Conservation (phyloP, 2,329 filamentous ascomycete genomes). For the Cladosporium sp. region DNA sequence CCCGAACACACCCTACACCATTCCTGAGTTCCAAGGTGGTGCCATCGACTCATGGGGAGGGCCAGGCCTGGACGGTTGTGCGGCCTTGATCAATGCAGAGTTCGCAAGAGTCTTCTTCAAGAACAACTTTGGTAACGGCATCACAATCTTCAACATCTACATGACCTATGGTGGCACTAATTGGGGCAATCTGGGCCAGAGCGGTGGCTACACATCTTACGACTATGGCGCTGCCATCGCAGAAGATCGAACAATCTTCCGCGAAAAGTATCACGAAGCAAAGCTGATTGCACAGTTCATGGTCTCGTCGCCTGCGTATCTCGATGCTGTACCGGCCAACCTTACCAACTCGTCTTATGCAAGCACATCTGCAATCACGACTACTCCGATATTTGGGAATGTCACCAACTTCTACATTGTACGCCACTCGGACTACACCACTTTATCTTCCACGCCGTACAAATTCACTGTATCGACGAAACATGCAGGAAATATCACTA, state of each 20-base stretch:
- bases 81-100: constrained; percentile 62
- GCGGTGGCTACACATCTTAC: constrained; percentile 56
- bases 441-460: constrained; percentile 56
- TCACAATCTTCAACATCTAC: constrained; percentile 64
- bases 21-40: constrained; percentile 51
- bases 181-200: constrained; percentile 62
- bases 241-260: constrained; percentile 63
- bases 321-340: constrained; percentile 55
- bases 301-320: constrained; percentile 66
- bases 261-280: constrained; percentile 75
- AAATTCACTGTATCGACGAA: constrained; percentile 60
- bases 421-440: constrained; percentile 59
- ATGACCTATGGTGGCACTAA: constrained; percentile 67
- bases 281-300: constrained; percentile 74
- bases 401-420: constrained; percentile 60
- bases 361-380: constrained; percentile 48
- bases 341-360: constrained; percentile 50
- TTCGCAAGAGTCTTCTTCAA: constrained; percentile 81
- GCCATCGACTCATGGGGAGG: constrained; percentile 73
- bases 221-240: constrained; percentile 62
- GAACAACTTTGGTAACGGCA: constrained; percentile 20
- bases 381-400: constrained; percentile 60
- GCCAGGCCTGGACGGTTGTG: constrained; percentile 62
- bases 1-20: constrained; percentile 61
- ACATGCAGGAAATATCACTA: constrained; percentile 49